Conservation (phyloP, 768 basidiomycete genomes). For the Rhodotorula babjevae region DNA sequence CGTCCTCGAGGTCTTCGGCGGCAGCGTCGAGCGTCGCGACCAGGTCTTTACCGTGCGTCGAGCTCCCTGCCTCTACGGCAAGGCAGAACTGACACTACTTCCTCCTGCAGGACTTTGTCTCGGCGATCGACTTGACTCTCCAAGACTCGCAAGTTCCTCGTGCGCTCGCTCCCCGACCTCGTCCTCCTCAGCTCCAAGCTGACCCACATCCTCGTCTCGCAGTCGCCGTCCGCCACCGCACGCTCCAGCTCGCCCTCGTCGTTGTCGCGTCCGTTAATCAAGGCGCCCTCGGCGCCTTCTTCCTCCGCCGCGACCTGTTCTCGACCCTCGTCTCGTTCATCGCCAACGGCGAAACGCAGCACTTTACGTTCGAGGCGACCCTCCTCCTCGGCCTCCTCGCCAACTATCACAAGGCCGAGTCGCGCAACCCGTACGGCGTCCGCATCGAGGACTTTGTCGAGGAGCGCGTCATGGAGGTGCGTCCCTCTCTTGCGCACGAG, state of each 20-base stretch:
- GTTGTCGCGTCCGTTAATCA: constrained; percentile 31
- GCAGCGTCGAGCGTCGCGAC: constrained; percentile 31
- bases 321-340: constrained; percentile 37
- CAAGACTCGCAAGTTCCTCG: constrained; percentile 7
- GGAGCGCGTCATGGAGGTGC: constrained; percentile 35
- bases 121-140: constrained; percentile 31
- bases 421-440: constrained; percentile 36
- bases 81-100: neutral
- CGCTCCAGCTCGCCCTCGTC: constrained; percentile 33
- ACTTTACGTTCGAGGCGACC: constrained; percentile 30
- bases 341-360: constrained; percentile 13
- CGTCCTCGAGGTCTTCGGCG: constrained; percentile 30
- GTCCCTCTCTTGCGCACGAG: neutral
- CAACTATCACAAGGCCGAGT: constrained; percentile 37
- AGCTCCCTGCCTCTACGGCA: neutral
- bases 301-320: constrained; percentile 43
- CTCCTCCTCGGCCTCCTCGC: constrained; percentile 40
- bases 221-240: constrained; percentile 29
- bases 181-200: too few relatives aligned
- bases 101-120: constrained; percentile 36
- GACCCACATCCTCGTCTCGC: neutral
- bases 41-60: constrained; percentile 29
- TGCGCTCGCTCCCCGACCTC: neutral
- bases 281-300: constrained; percentile 36
- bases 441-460: constrained; percentile 43